These are phyloP conservation scores for Dorcoceras hygrometricum DNA, from an alignment of 257 asterid genomes.

Conservation along the genomic window DNA sequence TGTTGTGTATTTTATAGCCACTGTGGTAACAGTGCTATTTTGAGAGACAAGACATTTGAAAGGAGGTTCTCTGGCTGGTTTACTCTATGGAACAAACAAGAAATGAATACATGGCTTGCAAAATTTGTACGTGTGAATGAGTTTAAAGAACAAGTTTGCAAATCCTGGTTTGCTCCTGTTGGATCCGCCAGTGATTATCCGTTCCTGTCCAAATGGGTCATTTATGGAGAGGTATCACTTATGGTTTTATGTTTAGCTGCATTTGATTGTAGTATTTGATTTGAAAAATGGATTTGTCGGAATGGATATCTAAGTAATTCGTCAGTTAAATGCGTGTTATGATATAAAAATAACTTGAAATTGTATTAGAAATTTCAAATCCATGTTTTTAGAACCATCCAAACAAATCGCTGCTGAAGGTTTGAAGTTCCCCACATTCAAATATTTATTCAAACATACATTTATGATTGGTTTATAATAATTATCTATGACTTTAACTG, in stretches of 20 bases:
- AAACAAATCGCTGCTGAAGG: neutral
- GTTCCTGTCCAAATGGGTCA: constrained; percentile 87
- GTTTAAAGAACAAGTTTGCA: constrained; percentile 85
- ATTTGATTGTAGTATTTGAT: neutral
- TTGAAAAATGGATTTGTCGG: neutral
- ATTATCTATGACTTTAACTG: constrained; percentile 29
- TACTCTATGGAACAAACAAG: constrained; percentile 74
- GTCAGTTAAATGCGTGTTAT: too few species aligned
- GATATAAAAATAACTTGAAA: neutral
- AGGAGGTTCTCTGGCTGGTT: constrained; percentile 73
- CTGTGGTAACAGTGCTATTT: constrained; percentile 91
- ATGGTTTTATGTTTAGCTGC: constrained; percentile 10
- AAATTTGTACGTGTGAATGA: constrained; percentile 80
- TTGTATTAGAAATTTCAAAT: neutral
- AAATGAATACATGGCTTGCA: constrained; percentile 75
- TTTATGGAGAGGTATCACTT: constrained; percentile 85
- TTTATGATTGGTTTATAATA: constrained; percentile 4
- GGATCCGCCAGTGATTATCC: constrained; percentile 98
- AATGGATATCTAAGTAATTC: neutral
- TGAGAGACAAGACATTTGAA: constrained; percentile 63
- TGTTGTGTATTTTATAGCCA: constrained; percentile 99
- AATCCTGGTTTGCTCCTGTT: constrained; percentile 99
- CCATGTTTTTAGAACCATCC: neutral
- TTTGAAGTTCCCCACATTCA: neutral
- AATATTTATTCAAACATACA: neutral